A percentile compares a stretch with the other conserved stretches of the same genome.
Evolutionary conservation across 2,329 filamentous ascomycete species (phyloP).

Genomic region (Fusarium brachygibbosum): DNA sequence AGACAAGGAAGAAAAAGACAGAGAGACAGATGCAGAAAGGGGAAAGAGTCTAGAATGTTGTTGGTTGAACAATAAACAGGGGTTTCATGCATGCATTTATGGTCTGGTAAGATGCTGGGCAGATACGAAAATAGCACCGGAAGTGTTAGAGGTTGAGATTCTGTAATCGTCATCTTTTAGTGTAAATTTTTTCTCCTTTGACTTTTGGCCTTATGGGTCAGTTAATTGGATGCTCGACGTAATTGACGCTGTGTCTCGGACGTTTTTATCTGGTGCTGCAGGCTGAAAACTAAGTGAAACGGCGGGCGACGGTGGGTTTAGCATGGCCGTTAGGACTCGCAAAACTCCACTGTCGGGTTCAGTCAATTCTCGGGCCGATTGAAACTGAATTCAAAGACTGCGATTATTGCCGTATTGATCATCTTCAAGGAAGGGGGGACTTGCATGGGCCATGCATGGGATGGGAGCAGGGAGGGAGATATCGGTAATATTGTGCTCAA

Average conservation of each 20-base stretch:
- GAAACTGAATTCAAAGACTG: too few species aligned
- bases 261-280: too few species aligned
- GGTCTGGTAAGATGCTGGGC: neutral
- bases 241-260: neutral
- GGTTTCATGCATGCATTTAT: neutral
- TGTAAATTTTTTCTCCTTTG: neutral
- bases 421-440: conserved; percentile 3
- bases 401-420: conserved; percentile 5
- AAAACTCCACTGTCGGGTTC: conserved; percentile 1
- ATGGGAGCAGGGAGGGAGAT: neutral
- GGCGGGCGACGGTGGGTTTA: neutral
- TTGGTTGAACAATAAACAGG: neutral
- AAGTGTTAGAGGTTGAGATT: neutral
- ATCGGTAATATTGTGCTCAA: neutral
- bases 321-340: neutral
- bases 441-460: neutral
- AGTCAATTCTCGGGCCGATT: conserved; percentile 1
- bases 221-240: neutral
- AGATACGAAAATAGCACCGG: neutral
- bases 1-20: neutral
- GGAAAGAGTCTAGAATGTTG: conserved; percentile 8
- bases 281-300: neutral
- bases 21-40: neutral
- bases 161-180: neutral
- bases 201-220: neutral